Conservation (phyloP, 192 early-diverging fungal genomes). For the Gamsiella multidivaricata region DNA sequence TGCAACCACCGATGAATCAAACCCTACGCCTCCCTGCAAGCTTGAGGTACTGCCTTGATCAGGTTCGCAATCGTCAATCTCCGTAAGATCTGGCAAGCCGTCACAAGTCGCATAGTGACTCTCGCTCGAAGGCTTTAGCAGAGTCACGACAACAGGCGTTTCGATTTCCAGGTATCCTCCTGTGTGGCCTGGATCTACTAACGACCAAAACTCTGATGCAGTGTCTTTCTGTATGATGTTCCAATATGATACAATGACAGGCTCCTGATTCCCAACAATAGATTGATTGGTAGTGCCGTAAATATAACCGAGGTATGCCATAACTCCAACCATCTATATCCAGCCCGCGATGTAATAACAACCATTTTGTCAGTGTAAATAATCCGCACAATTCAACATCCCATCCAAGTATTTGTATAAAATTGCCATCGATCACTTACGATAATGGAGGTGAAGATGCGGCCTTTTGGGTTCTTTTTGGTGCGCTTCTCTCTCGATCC, state of each 20-base stretch:
- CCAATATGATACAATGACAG: conserved; percentile 30
- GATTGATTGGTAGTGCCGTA: conserved; percentile 44
- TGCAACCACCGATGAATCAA: not conserved
- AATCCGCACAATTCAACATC: no score
- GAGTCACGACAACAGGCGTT: conserved; percentile 19
- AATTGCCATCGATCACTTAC: conserved; percentile 6
- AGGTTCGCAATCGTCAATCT: conserved; percentile 1
- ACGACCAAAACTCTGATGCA: conserved; percentile 58
- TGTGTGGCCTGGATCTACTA: conserved; percentile 58
- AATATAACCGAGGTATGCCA: conserved; percentile 49
- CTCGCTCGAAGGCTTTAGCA: not conserved
- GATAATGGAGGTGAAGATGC: conserved; percentile 45
- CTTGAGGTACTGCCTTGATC: not conserved
- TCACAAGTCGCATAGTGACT: not conserved
- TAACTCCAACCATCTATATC: conserved; percentile 40
- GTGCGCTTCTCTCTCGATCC: not conserved
- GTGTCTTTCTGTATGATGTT: conserved; percentile 15
- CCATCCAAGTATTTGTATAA: no score
- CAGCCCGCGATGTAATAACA: no score
- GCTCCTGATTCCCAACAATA: not conserved
- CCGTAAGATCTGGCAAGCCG: not conserved
- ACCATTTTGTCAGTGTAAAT: no score
- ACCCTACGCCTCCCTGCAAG: not conserved
- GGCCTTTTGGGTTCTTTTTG: conserved; percentile 23
- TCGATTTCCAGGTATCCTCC: conserved; percentile 66